Base-by-base conservation (phyloP, 352 stramenopile species). In the Pseudoperonospora humuli region DNA sequence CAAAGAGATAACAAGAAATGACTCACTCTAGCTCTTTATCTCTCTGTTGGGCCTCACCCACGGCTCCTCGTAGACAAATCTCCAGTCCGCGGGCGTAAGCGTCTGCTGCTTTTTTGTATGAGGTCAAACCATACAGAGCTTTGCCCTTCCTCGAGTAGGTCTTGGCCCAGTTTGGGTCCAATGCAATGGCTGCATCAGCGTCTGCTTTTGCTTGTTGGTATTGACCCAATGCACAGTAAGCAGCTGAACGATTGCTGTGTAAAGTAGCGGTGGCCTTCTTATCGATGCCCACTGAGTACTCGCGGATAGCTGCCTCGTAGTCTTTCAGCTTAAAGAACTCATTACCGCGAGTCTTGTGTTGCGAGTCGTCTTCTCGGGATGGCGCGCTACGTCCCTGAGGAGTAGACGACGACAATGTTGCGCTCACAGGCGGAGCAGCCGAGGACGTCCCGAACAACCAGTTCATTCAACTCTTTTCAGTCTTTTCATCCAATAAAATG, bases 141-240 rank as follows among this genome's bases (percentile, higher is more conserved):
- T 91, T 91, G 51, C 78, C 78, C 35, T 91, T 86, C 35, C 78
- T 58, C 18, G 78, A 91, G 53, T 80, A 78, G 15, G 69, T 78
- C 48, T 86, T 86, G 25, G 72, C 69, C 77, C 77, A 89, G 5
- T 64, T 58, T 28, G 74, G 61, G 21, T 91, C 75, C 28, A 91
- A 45, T 5, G 47, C 48, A 28, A 86, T 84, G 34, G 78, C 78
- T 7, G 48, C 51, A 17, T 84, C 69, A 1, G 78, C 78, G 32
- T 91, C 78, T 28, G 44, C 37, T 38, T 74, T 54, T 11, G 78
- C 75, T 25, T 60, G 26, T 15, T 72, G 56, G 42, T 69, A 91
- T 8, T 55, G 50, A 0, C 67, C 72, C 3, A 91, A 45, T 3
- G 67, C 75, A 19, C 72, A 91, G 47, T 82, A 74, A 1, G 78